These are phyloP conservation scores for Cucurbita moschata DNA, from an alignment of 306 rosid genomes.

Conservation along the genomic window DNA sequence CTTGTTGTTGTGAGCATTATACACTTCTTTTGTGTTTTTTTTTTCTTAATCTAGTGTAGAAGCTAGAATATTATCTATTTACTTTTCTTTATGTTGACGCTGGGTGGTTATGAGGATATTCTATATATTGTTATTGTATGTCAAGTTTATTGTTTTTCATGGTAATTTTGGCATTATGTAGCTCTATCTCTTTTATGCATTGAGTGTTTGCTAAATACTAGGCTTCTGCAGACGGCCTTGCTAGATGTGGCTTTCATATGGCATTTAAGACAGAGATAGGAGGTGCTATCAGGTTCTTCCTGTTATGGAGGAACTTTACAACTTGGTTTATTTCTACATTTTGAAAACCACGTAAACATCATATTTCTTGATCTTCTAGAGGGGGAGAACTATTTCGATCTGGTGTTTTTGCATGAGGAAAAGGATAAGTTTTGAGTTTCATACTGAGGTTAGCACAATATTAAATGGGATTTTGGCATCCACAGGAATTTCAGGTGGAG, in stretches of 20 bases:
- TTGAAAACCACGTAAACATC: not conserved
- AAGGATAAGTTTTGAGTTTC: not conserved
- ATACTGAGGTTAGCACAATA: not conserved
- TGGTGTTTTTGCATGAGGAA: not conserved
- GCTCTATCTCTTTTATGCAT: not conserved
- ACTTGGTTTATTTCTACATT: not conserved
- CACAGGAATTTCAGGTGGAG: not conserved
- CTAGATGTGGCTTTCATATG: not conserved
- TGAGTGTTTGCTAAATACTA: not conserved
- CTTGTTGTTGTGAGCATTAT: constrained; percentile 18
- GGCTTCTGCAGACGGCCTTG: not conserved
- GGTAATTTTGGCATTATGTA: not conserved
- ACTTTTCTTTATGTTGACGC: constrained; percentile 5
- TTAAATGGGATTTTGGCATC: constrained; percentile 4
- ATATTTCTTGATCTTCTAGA: not conserved
- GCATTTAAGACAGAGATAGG: constrained; percentile 4
- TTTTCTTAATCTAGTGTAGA: not conserved
- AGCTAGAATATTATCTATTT: constrained; percentile 10
- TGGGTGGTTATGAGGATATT: constrained; percentile 14
- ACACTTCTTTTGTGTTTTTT: not conserved
- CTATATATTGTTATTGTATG: not conserved
- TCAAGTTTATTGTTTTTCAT: not conserved
- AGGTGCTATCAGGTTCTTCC: not conserved
- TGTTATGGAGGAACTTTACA: not conserved
- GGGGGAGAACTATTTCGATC: not conserved